Percentiles rank a stretch among this genome's conserved stretches.
phyloP scores from a whole-genome alignment of 2,329 filamentous ascomycete species.

The Rasamsonia emersonii region DNA sequence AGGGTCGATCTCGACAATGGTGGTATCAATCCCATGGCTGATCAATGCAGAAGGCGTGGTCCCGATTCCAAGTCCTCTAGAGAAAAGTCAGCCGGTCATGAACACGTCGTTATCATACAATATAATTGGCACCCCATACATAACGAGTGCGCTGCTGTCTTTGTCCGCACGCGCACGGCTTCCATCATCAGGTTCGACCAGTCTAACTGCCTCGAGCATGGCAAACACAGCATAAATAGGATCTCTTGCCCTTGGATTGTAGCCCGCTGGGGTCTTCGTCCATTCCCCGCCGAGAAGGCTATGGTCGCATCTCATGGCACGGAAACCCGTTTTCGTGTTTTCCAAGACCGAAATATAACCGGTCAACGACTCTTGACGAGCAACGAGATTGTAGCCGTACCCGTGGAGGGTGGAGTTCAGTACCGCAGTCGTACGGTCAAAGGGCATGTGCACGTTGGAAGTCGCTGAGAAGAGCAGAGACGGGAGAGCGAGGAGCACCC shows the following conservation, averaged over 20 bases:
- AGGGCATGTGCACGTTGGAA: conserved; percentile 65
- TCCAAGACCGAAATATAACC: conserved; percentile 91
- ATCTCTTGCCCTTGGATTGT: conserved; percentile 56
- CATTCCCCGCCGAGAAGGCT: conserved; percentile 90
- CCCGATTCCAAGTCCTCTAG: conserved; percentile 71
- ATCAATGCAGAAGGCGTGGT: conserved; percentile 83
- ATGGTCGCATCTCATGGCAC: conserved; percentile 86
- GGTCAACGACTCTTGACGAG: conserved; percentile 75
- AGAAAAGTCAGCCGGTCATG: conserved; percentile 4
- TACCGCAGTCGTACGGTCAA: conserved; percentile 48
- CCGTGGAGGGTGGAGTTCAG: conserved; percentile 59
- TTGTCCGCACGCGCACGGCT: conserved; percentile 40
- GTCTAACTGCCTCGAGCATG: conserved; percentile 83
- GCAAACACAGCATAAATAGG: conserved; percentile 95
- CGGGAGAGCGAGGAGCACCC: conserved; percentile 59
- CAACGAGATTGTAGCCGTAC: conserved; percentile 66
- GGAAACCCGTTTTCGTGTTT: conserved; percentile 59
- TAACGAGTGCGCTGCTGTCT: conserved; percentile 72
- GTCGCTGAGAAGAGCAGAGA: conserved; percentile 56
- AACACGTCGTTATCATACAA: conserved; percentile 3
- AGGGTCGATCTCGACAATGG: conserved; percentile 90
- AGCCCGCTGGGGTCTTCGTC: conserved; percentile 47
- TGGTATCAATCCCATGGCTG: conserved; percentile 81
- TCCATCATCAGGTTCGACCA: conserved; percentile 53
- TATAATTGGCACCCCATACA: conserved; percentile 49